phyloP scores from a whole-genome alignment of 73 alveolate genomes.

The Paraurostyla sp. region DNA sequence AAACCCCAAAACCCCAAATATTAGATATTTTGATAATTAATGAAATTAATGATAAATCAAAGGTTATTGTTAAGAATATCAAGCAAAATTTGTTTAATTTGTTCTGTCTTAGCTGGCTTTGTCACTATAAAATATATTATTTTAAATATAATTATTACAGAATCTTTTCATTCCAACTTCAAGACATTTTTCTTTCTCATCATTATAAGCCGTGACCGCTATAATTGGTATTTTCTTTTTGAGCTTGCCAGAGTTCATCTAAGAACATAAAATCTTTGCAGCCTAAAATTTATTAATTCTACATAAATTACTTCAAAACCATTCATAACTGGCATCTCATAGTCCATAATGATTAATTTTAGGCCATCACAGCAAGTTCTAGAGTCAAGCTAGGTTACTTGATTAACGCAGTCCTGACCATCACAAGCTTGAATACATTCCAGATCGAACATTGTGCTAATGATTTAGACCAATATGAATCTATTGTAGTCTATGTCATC shows the following conservation, averaged over 20 bases:
- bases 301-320: constrained; percentile 40
- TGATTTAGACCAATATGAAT: not conserved
- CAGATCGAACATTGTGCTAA: not conserved
- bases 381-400: not conserved
- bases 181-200: constrained; percentile 33
- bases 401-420: constrained; percentile 61
- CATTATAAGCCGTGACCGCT: constrained; percentile 58
- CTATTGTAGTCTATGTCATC: constrained; percentile 69
- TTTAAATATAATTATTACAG: not conserved
- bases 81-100: not conserved
- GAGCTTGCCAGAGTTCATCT: not conserved
- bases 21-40: too few relatives aligned
- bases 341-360: constrained; percentile 55
- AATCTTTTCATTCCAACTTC: constrained; percentile 51
- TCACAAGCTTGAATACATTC: constrained; percentile 40
- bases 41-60: too few relatives aligned
- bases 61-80: not conserved
- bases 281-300: not conserved
- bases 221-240: constrained; percentile 34
- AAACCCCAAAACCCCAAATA: too few relatives aligned
- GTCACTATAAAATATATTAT: not conserved
- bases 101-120: constrained; percentile 42
- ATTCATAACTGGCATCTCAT: constrained; percentile 66
- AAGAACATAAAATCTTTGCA: not conserved
- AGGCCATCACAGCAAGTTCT: constrained; percentile 56